Conservation (phyloP, 495 filamentous ascomycete genomes). For the Sporormia fimetaria region DNA sequence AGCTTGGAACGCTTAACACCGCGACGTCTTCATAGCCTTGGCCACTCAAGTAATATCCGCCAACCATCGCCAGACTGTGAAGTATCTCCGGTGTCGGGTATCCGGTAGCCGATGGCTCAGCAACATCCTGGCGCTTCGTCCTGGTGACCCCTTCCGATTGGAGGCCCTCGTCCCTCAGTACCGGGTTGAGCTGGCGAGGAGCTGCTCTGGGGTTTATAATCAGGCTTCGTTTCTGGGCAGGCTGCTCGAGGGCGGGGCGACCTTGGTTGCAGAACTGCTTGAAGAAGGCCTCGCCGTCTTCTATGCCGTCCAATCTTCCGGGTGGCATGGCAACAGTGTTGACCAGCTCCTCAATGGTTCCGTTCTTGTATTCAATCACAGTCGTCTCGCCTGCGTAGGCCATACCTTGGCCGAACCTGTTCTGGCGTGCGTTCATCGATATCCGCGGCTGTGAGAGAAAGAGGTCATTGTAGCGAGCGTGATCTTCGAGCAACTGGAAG, state of each 20-base stretch:
- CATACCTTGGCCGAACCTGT: slow-evolving; percentile 1
- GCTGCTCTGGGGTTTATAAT: too few species aligned
- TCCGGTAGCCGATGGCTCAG: slow-evolving; percentile 6
- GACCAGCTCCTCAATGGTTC: slow-evolving; percentile 27
- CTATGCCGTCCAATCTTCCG: slow-evolving; percentile 11
- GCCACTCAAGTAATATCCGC: slow-evolving; percentile 23
- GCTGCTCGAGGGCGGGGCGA: too few species aligned
- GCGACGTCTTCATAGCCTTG: slow-evolving; percentile 25
- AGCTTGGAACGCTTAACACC: slow-evolving; percentile 22
- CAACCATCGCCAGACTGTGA: slow-evolving; percentile 10
- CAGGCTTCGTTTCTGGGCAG: slow-evolving; percentile 1
- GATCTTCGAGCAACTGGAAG: slow-evolving; percentile 35
- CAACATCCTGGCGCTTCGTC: slow-evolving; percentile 5
- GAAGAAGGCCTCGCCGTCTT: slow-evolving; percentile 16
- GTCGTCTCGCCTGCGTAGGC: slow-evolving; percentile 30
- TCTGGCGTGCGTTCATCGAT: neutral
- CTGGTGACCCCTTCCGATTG: neutral
- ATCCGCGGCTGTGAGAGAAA: slow-evolving; percentile 32
- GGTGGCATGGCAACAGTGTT: slow-evolving; percentile 33
- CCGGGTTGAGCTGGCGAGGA: too few species aligned
- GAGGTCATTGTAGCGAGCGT: slow-evolving; percentile 41
- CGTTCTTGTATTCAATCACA: slow-evolving; percentile 38
- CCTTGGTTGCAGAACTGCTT: slow-evolving; percentile 17
- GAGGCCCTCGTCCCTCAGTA: too few species aligned
- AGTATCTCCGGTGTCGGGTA: slow-evolving; percentile 16